A percentile compares a stretch with the other conserved stretches of the same genome.
phyloP scores from a whole-genome alignment of 2,329 filamentous ascomycete species.

The Fusarium sp. region DNA sequence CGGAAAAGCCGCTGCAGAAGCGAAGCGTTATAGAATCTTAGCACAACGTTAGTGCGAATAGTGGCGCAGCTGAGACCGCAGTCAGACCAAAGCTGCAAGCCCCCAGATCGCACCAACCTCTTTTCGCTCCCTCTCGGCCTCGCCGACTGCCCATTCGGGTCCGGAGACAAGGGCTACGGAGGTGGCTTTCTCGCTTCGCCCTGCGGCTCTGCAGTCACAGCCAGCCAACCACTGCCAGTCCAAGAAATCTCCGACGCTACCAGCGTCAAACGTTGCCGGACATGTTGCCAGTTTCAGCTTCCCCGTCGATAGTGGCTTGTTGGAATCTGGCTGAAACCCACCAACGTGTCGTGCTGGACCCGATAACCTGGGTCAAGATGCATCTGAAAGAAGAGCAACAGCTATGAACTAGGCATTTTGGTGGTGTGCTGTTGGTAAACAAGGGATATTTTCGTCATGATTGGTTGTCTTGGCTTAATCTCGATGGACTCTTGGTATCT shows the following conservation, averaged over 20 bases:
- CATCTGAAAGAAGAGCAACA: neutral
- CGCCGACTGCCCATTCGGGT: neutral
- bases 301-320: neutral
- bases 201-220: slow-evolving; percentile 16
- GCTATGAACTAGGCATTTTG: neutral
- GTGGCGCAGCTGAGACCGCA: slow-evolving; percentile 10
- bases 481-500: neutral
- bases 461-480: neutral
- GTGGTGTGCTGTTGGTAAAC: neutral
- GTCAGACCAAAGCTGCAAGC: neutral
- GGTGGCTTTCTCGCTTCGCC: neutral
- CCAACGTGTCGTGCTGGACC: neutral
- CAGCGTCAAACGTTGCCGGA: neutral
- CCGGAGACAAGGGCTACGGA: neutral
- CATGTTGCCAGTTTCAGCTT: neutral
- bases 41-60: neutral
- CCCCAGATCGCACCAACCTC: neutral
- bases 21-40: neutral
- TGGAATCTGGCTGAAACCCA: neutral
- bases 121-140: neutral
- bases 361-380: slow-evolving; percentile 4
- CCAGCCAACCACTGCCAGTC: neutral
- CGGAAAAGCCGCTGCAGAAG: neutral
- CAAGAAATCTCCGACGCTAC: neutral
- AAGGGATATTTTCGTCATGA: neutral